These are phyloP conservation scores for Colletotrichum costaricense DNA, from an alignment of 2,329 filamentous ascomycete species.

Conservation along the genomic window DNA sequence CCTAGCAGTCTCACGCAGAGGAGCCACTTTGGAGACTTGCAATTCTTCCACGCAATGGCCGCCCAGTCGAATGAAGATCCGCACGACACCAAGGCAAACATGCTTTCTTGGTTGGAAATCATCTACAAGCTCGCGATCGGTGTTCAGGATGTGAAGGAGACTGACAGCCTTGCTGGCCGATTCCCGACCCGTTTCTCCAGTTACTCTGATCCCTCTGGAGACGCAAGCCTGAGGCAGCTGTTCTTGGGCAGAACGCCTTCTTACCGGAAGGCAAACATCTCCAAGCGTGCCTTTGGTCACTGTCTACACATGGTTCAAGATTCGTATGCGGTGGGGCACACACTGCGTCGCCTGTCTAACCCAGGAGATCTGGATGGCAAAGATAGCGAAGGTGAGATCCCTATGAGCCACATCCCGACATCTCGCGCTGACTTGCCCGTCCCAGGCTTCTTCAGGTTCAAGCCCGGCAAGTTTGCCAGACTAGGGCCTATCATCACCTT, in stretches of 20 bases:
- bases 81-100: constrained; percentile 5
- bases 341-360: constrained; percentile 20
- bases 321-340: constrained; percentile 35
- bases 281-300: constrained; percentile 26
- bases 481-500: not conserved
- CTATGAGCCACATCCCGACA: not conserved
- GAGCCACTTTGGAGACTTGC: not conserved
- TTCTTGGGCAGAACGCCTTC: not conserved
- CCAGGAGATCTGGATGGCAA: not conserved
- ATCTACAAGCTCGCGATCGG: constrained; percentile 30
- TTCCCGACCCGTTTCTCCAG: constrained; percentile 1
- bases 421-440: not conserved
- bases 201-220: not conserved
- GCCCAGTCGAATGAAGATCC: constrained; percentile 14
- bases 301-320: constrained; percentile 35
- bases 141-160: not conserved
- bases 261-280: constrained; percentile 8
- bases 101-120: constrained; percentile 30
- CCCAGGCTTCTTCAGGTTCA: not conserved
- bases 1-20: not conserved
- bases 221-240: not conserved
- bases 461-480: not conserved
- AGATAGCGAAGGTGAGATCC: not conserved
- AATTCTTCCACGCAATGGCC: not conserved
- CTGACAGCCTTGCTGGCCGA: constrained; percentile 1